A percentile compares a stretch with the other conserved stretches of the same genome.
Conservation (phyloP, 495 filamentous ascomycete species). For the Tuber calosporum region DNA sequence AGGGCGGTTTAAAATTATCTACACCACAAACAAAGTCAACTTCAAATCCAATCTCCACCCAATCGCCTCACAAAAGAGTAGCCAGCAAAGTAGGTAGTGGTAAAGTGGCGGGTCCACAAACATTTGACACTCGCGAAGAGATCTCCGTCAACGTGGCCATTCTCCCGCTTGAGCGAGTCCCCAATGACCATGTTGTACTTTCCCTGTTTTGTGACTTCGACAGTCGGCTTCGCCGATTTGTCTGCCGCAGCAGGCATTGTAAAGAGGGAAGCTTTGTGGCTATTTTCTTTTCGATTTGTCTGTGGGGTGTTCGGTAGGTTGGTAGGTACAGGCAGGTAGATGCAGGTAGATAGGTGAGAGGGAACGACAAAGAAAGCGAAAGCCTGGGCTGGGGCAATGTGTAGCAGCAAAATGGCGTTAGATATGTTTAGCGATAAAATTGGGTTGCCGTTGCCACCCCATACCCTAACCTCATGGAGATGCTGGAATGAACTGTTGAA, state of each 20-base stretch:
- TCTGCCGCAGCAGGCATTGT: constrained; percentile 22
- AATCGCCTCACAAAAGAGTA: background rate
- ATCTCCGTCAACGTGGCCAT: background rate
- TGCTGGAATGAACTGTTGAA: background rate
- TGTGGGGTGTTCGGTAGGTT: background rate
- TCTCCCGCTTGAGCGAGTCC: constrained; percentile 25
- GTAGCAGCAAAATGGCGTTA: background rate
- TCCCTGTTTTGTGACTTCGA: constrained; percentile 31
- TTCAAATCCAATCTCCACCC: background rate
- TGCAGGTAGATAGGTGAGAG: background rate
- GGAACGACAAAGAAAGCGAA: background rate
- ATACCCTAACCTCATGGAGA: background rate
- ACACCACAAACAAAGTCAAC: background rate
- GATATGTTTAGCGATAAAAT: background rate
- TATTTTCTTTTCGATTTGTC: background rate
- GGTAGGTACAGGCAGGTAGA: background rate
- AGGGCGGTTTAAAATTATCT: constrained; percentile 30
- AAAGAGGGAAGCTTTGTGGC: background rate
- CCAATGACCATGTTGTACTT: constrained; percentile 32
- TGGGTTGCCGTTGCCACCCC: background rate
- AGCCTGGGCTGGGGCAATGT: background rate
- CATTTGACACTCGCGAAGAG: constrained; percentile 36
- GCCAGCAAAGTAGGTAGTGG: background rate
- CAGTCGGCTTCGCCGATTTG: constrained; percentile 25
- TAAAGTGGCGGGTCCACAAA: constrained; percentile 7